A percentile compares a stretch with the other conserved stretches of the same genome.
phyloP scores from a whole-genome alignment of 225 moss, liverwort and hornwort genomes.

The Sphagnum tenellum region DNA sequence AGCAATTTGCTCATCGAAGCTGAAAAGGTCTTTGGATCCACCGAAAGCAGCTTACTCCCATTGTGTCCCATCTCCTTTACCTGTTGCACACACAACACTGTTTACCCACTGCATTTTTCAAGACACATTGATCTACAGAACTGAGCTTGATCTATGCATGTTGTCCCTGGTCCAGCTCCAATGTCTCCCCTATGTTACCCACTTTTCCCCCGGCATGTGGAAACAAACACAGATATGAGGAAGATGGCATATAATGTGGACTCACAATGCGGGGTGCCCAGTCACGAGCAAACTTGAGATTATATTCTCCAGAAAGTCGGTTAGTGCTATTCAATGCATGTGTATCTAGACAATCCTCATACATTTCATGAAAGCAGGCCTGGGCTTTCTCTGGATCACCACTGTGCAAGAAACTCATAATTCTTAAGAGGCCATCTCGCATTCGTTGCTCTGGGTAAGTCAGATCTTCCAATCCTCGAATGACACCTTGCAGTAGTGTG shows the following conservation, averaged over 20 bases:
- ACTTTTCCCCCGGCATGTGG: too few species aligned
- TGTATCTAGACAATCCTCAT: conserved; percentile 63
- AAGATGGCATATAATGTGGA: neutral
- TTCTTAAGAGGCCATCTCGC: conserved; percentile 58
- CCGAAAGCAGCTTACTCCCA: conserved; percentile 46
- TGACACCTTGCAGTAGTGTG: conserved; percentile 44
- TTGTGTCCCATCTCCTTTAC: conserved; percentile 58
- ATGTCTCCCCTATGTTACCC: too few species aligned
- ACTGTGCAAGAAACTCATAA: conserved; percentile 34
- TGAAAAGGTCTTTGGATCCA: conserved; percentile 48
- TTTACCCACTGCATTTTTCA: too few species aligned
- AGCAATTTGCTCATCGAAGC: conserved; percentile 26
- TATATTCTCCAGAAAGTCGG: conserved; percentile 82
- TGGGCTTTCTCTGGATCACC: conserved; percentile 34
- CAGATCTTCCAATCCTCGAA: conserved; percentile 78
- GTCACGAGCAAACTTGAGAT: conserved; percentile 76
- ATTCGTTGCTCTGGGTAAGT: conserved; percentile 86
- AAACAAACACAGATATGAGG: too few species aligned
- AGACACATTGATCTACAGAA: too few species aligned
- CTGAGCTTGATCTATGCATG: too few species aligned
- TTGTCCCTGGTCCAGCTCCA: too few species aligned
- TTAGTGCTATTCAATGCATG: conserved; percentile 31
- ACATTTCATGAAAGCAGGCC: conserved; percentile 29
- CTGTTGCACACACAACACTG: conserved; percentile 11
- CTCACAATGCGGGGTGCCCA: conserved; percentile 55